Conservation (phyloP, 305 asterid species). For the Fraxinus xanthoxyloides region DNA sequence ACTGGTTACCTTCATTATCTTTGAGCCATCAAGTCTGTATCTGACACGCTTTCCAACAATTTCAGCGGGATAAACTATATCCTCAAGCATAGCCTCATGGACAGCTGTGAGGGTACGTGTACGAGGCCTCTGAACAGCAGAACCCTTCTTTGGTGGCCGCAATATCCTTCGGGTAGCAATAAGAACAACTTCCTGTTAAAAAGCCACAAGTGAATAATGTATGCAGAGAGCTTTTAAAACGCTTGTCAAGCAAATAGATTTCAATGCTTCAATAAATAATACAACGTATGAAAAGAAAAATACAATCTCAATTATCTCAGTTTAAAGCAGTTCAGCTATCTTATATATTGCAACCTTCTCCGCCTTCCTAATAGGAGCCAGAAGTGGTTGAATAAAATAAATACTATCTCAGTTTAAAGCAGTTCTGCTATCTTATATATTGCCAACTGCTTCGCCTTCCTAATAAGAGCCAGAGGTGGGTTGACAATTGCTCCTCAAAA, state of each 20-base stretch:
- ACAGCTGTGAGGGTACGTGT: constrained; percentile 71
- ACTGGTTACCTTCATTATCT: constrained; percentile 58
- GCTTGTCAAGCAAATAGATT: neutral
- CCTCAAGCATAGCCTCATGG: constrained; percentile 78
- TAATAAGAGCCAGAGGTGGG: neutral
- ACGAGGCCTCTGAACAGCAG: constrained; percentile 67
- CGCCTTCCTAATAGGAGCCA: neutral
- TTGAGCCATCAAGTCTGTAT: constrained; percentile 70
- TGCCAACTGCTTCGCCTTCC: neutral
- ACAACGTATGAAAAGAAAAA: neutral
- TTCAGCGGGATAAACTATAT: constrained; percentile 67
- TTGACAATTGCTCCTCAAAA: neutral
- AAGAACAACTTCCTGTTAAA: constrained; percentile 56
- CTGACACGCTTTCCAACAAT: constrained; percentile 65
- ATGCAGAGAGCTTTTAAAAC: neutral
- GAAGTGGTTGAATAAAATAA: neutral
- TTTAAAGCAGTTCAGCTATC: neutral
- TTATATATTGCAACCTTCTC: neutral
- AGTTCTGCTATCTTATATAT: neutral
- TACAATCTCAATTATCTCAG: neutral
- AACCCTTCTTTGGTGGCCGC: constrained; percentile 79
- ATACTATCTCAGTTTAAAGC: neutral
- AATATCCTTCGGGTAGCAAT: constrained; percentile 66
- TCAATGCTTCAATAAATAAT: neutral
- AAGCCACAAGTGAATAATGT: neutral